Evolutionary conservation across 208 protist genomes (phyloP), one percentile per base, ranked within the genome.

Genomic region (Novymonas esmeraldas): DNA sequence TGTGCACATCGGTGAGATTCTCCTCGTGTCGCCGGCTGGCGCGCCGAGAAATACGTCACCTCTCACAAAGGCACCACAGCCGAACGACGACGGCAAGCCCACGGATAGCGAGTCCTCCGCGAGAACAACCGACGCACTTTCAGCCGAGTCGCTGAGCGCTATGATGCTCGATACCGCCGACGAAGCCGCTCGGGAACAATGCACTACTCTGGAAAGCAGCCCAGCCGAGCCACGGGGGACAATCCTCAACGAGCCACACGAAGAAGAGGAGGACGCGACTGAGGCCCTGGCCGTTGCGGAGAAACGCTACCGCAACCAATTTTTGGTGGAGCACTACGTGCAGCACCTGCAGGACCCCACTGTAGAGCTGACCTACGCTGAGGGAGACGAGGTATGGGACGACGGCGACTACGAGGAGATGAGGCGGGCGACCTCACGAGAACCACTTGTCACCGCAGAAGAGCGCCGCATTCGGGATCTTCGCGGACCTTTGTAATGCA

Each of bases 341-440:
- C 64, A 64, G 1, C 79, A 82, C 46, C 62, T 93, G 33, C 64
- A 67, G 26, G 72, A 93, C 56, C 73, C 82, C 1, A 45, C 64
- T 9, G 75, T 91, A 16, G 69, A 63, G 24, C 74, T 95, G 34
- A 85, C 79, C 34, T 95, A 95, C 60, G 90, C 90, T 11, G 90
- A 95, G 64, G 90, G 88, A 10, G 87, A 95, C 51, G 90, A 93
- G 26, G 87, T 95, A 10, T 95, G 90, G 90, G 90, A 95, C 56
- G 90, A 90, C 6, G 90, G 90, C 6, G 88, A 91, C 45, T 86
- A 88, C 48, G 66, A 68, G 36, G 65, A 72, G 24, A 78, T 84
- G 70, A 59, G 62, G 22, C 67, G 59, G 6, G 52, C 66, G 22
- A 42, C 14, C 36, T 3, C 34, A 11, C 14, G n/a, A 60, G 56